Conservation (phyloP, 2,329 filamentous ascomycete species). For the Aspergillus calidoustus region DNA sequence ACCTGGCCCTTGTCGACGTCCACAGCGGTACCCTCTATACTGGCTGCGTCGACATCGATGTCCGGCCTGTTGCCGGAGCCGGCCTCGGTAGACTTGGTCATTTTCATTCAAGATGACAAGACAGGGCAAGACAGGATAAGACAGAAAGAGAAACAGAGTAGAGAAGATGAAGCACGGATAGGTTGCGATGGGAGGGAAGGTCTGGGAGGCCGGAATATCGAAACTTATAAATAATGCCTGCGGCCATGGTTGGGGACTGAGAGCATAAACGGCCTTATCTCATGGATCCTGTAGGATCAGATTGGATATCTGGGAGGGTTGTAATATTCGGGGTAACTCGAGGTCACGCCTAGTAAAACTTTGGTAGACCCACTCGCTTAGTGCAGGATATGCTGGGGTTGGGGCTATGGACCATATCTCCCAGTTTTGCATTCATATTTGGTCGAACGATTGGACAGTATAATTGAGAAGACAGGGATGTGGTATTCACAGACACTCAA, state of each 20-base stretch:
- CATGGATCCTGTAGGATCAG: not conserved
- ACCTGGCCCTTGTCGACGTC: not conserved
- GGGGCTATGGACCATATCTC: not conserved
- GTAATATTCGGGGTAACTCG: not conserved
- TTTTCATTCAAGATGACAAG: not conserved
- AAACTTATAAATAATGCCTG: not conserved
- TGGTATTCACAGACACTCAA: no score
- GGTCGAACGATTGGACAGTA: no score
- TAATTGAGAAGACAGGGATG: no score
- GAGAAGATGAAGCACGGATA: not conserved
- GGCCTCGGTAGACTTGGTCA: not conserved
- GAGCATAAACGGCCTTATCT: not conserved
- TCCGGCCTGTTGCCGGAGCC: not conserved
- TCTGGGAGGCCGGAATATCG: not conserved
- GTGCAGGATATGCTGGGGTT: not conserved
- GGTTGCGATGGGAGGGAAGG: not conserved
- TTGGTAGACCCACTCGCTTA: not conserved
- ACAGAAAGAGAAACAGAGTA: no score
- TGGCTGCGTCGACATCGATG: not conserved
- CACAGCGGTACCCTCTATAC: not conserved
- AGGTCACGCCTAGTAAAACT: not conserved
- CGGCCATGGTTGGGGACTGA: not conserved
- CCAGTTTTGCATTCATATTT: no score
- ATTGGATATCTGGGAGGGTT: not conserved
- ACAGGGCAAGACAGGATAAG: not conserved